These are phyloP conservation scores for Mimosa pudica DNA, from an alignment of 306 rosid species.

Conservation along the genomic window DNA sequence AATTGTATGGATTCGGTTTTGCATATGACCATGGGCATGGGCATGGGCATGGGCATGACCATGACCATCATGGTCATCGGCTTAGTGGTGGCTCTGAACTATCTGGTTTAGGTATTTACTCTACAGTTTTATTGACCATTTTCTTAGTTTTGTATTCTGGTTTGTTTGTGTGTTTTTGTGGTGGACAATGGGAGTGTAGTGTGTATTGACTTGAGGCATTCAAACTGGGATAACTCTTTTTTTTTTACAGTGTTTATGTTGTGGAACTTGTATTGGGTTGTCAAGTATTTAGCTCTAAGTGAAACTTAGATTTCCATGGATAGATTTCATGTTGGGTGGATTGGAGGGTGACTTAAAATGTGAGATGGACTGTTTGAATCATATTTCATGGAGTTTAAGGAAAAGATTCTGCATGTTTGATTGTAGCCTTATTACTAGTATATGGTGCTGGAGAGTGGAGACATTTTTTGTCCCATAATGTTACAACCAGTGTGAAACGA, in stretches of 20 bases:
- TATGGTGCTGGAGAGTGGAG: slow-evolving; percentile 14
- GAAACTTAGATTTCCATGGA: slow-evolving; percentile 1
- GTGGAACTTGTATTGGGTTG: background rate
- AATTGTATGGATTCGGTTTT: slow-evolving; percentile 66
- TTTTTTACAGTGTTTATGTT: background rate
- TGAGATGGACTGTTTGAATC: slow-evolving; percentile 13
- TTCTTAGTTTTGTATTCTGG: background rate
- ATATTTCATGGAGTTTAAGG: slow-evolving; percentile 11
- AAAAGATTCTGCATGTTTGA: slow-evolving; percentile 2
- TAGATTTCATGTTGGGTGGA: background rate
- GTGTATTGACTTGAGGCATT: slow-evolving; percentile 8
- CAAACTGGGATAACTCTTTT: no score
- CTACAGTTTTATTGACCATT: background rate
- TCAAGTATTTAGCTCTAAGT: background rate
- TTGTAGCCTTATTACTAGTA: slow-evolving; percentile 16
- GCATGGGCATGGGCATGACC: slow-evolving; percentile 25
- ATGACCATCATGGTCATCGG: slow-evolving; percentile 31
- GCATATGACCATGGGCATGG: slow-evolving; percentile 35
- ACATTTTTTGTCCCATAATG: background rate
- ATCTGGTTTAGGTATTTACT: slow-evolving; percentile 60
- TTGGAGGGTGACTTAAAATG: background rate
- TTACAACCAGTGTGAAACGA: background rate
- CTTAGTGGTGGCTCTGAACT: slow-evolving; percentile 46
- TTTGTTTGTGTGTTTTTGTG: slow-evolving; percentile 20
- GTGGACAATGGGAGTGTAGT: slow-evolving; percentile 15